Conservation (phyloP, 176 grass and related monocot genomes). For the Alopecurus myosuroides region DNA sequence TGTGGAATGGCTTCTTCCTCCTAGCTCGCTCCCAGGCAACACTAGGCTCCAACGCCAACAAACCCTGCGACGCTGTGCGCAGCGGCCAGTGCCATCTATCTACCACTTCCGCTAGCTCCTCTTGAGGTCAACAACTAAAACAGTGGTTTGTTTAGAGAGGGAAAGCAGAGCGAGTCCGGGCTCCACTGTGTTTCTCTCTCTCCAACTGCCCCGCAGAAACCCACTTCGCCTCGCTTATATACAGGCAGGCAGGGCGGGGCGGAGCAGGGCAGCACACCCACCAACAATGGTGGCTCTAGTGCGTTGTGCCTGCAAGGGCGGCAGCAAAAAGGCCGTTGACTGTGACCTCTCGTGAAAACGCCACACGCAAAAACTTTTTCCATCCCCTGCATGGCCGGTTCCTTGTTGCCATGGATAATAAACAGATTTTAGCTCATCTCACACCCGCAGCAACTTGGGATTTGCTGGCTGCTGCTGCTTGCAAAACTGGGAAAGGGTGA, state of each 20-base stretch:
- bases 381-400: conserved; percentile 3
- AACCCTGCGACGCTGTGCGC: conserved; percentile 3
- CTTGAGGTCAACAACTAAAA: conserved; percentile 46
- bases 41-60: conserved; percentile 44
- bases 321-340: conserved; percentile 51
- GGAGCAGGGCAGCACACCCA: conserved; percentile 12
- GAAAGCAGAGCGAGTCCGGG: neutral
- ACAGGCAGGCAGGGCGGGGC: neutral
- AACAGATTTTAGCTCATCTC: conserved; percentile 10
- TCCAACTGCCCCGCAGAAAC: conserved; percentile 29
- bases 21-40: conserved; percentile 28
- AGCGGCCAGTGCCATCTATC: conserved; percentile 14
- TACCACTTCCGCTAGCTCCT: neutral
- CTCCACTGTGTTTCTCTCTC: neutral
- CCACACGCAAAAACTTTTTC: conserved; percentile 41
- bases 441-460: too few relatives aligned
- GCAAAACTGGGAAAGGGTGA: conserved; percentile 38
- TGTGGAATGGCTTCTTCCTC: conserved; percentile 29
- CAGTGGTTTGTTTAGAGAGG: conserved; percentile 40
- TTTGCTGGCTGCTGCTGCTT: conserved; percentile 10
- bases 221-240: conserved; percentile 31
- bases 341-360: conserved; percentile 52
- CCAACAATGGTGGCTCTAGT: conserved; percentile 1
- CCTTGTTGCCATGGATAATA: conserved; percentile 6
- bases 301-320: conserved; percentile 25